Percentiles rank a stretch among this genome's conserved stretches.
phyloP scores from a whole-genome alignment of 495 filamentous ascomycete genomes.

The Oidiodendron maius region DNA sequence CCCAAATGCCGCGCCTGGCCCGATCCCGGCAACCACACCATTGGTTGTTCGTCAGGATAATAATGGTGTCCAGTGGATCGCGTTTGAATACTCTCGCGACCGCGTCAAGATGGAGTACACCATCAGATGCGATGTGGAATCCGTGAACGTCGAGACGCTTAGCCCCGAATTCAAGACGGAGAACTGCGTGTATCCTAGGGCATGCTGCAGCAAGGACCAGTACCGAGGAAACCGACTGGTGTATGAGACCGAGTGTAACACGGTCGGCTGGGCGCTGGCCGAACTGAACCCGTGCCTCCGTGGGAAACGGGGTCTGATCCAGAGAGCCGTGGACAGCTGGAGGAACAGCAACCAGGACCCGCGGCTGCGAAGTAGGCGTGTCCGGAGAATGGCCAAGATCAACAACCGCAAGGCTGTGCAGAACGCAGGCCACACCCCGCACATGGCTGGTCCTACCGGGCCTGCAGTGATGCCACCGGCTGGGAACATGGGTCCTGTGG shows the following conservation, averaged over 20 bases:
- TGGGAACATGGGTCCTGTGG: slow-evolving; percentile 37
- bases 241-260: slow-evolving; percentile 98
- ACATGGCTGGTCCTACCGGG: slow-evolving; percentile 42
- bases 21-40: slow-evolving; percentile 96
- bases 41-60: slow-evolving; percentile 91
- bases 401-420: slow-evolving; percentile 67
- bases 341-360: slow-evolving; percentile 97
- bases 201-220: slow-evolving; percentile 91
- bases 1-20: slow-evolving; percentile 89
- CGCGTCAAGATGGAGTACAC: slow-evolving; percentile 99
- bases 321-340: slow-evolving; percentile 97
- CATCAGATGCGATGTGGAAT: slow-evolving; percentile 96
- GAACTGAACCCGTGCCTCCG: slow-evolving; percentile 85
- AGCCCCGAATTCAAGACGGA: slow-evolving; percentile 88
- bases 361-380: slow-evolving; percentile 79
- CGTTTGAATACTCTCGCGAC: slow-evolving; percentile 96
- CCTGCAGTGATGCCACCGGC: slow-evolving; percentile 47
- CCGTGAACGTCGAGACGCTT: slow-evolving; percentile 83
- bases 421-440: slow-evolving; percentile 34
- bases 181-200: slow-evolving; percentile 96
- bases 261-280: slow-evolving; percentile 93
- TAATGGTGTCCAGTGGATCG: slow-evolving; percentile 98
- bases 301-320: slow-evolving; percentile 91
- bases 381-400: slow-evolving; percentile 92
- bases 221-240: slow-evolving; percentile 91